Base-by-base conservation (phyloP, 129 eudicot species). In the Pulicaria dysenterica region DNA sequence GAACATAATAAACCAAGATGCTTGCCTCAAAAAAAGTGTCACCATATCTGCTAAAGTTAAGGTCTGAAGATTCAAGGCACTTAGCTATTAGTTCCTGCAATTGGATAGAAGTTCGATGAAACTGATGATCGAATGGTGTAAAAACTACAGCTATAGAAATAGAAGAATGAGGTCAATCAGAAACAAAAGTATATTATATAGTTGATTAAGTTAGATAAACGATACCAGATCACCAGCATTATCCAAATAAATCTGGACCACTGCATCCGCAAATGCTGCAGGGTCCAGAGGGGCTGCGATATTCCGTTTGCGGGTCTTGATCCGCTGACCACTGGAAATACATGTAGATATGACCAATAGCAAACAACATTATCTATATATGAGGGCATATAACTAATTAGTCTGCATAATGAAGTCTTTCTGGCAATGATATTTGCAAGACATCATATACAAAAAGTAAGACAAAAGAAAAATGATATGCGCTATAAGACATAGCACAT, bases 241-340 rank as follows among this genome's bases (percentile, higher is more conserved):
- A 90, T 95, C 97, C 94, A 95, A 64, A 77, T 95, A 95, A 59
- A 95, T 88, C 96, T 95, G 99, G 97, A 95, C 96, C 96, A 95
- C 99, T 95, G 99, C 99, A 88, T 95, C 99, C 72, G 97, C 84
- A 85, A 95, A 95, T 79, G 99, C 96, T 83, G 97, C 97, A 95
- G 99, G 97, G 97, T 95, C 99, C 96, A 95, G 88, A 58, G 99
- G 99, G 76, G 97, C 99, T 19, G 99, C 97, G 77, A 95, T 95
- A 78, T 95, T 95, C 96, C 99, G 97, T 84, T 95, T 95, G 97
- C 97, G 99, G 99, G 99, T 88, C 99, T 95, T 95, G 87, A 95
- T 95, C 99, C 99, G 99, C 99, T 96, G 93, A 75, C 99, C 99
- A 84, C 99, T 95, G 83, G 54, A 77, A 73, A 38, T 43, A 42